phyloP scores from a whole-genome alignment of 164 flowering plant species.

The Platanus orientalis region DNA sequence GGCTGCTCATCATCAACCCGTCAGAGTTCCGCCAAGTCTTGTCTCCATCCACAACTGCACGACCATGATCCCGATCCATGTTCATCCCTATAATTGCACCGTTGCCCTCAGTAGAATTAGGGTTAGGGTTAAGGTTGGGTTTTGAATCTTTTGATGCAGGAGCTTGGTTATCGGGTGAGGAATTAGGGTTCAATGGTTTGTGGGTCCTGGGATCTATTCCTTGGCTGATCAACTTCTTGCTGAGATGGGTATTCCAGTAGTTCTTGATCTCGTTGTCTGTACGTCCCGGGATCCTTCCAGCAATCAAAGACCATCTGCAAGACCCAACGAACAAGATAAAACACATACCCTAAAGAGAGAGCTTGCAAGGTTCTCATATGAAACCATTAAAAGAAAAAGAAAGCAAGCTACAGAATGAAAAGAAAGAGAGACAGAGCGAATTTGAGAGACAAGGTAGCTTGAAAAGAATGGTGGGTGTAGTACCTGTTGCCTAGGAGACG shows the following conservation, averaged over 20 bases:
- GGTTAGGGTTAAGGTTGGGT: not conserved
- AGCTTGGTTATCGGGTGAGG: not conserved
- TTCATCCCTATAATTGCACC: not conserved
- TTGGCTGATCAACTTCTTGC: conserved; percentile 47
- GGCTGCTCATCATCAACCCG: not conserved
- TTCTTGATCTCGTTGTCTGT: conserved; percentile 6
- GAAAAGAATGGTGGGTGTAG: not conserved
- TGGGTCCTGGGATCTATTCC: conserved; percentile 52
- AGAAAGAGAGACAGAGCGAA: no score
- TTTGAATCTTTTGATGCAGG: not conserved
- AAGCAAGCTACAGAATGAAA: no score
- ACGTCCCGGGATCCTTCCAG: conserved; percentile 31
- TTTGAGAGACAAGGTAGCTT: no score
- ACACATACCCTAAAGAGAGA: not conserved
- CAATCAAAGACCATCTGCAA: conserved; percentile 41
- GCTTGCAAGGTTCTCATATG: not conserved
- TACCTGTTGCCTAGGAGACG: conserved; percentile 11
- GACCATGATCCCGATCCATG: not conserved
- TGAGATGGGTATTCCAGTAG: conserved; percentile 29
- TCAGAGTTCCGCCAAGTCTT: not conserved
- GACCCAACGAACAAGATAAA: not conserved
- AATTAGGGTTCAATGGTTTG: conserved; percentile 25
- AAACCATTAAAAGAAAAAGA: not conserved
- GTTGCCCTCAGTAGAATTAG: not conserved
- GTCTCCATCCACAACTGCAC: not conserved